Evolutionary conservation across 495 filamentous ascomycete genomes (phyloP).

Genomic region (Bathelium albidoporum): DNA sequence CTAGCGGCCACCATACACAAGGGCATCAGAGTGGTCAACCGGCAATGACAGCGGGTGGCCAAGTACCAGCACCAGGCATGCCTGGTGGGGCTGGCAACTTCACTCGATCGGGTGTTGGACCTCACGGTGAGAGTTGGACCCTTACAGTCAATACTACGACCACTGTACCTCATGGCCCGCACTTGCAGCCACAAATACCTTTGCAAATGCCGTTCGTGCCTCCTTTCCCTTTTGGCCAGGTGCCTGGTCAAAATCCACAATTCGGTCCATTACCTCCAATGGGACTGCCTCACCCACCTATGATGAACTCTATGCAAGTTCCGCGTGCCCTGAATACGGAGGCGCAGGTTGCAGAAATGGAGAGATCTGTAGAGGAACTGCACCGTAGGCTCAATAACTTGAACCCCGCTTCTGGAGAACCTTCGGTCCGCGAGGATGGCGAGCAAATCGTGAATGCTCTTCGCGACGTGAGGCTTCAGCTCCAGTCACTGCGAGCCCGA

Average conservation of each 20-base stretch:
- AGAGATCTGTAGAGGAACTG: background rate
- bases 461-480: background rate
- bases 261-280: background rate
- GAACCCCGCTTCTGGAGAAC: background rate
- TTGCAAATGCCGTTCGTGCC: background rate
- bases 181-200: background rate
- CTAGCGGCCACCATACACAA: constrained; percentile 7
- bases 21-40: background rate
- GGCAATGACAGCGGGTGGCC: background rate
- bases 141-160: constrained; percentile 17
- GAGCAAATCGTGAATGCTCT: background rate
- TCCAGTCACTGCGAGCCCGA: background rate
- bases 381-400: background rate
- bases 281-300: background rate
- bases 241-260: background rate
- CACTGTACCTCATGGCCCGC: constrained; percentile 8
- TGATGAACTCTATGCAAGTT: background rate
- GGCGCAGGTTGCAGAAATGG: background rate
- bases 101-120: constrained; percentile 20
- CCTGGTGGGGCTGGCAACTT: constrained; percentile 12
- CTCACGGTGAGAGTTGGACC: constrained; percentile 21
- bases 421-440: background rate
- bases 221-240: background rate
- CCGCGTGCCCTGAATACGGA: background rate
- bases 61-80: background rate